Percentiles rank a stretch among this genome's conserved stretches.
Conservation (phyloP, 1,139 yeast genomes). For the Geotrichum bryndzae region DNA sequence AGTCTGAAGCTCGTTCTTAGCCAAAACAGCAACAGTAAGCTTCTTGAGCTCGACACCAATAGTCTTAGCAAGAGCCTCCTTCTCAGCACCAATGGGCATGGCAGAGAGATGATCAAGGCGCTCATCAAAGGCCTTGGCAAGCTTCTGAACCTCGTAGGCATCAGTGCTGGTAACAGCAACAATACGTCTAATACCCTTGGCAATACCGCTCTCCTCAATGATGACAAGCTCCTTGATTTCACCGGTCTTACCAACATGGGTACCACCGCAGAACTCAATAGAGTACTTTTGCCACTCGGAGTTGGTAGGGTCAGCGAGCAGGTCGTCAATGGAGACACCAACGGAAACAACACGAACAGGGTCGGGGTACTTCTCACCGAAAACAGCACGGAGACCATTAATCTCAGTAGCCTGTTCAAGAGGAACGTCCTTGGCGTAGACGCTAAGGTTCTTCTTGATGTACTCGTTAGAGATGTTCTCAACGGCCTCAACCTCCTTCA, state of each 20-base stretch:
- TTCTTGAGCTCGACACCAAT: constrained; percentile 79
- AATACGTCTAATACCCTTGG: constrained; percentile 96
- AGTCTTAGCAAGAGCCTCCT: constrained; percentile 75
- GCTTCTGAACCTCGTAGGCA: constrained; percentile 82
- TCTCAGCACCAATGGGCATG: constrained; percentile 58
- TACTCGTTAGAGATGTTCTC: constrained; percentile 69
- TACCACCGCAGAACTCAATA: constrained; percentile 98
- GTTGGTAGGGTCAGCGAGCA: constrained; percentile 63
- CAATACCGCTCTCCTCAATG: constrained; percentile 93
- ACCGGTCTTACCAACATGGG: constrained; percentile 87
- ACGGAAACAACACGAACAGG: constrained; percentile 97
- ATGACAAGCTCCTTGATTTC: constrained; percentile 88
- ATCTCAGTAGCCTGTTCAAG: constrained; percentile 67
- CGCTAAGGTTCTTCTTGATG: constrained; percentile 64
- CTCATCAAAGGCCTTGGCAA: constrained; percentile 64
- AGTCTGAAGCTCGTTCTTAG: constrained; percentile 68
- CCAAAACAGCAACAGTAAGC: constrained; percentile 72
- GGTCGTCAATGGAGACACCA: constrained; percentile 82
- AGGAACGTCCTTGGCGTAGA: constrained; percentile 77
- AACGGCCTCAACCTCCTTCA: constrained; percentile 64
- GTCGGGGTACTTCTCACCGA: constrained; percentile 98
- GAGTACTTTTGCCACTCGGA: constrained; percentile 72
- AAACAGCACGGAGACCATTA: constrained; percentile 89
- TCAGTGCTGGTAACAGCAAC: constrained; percentile 93
- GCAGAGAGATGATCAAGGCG: constrained; percentile 54